Conservation (phyloP, 441 rosid species). For the Gossypium trilobum region DNA sequence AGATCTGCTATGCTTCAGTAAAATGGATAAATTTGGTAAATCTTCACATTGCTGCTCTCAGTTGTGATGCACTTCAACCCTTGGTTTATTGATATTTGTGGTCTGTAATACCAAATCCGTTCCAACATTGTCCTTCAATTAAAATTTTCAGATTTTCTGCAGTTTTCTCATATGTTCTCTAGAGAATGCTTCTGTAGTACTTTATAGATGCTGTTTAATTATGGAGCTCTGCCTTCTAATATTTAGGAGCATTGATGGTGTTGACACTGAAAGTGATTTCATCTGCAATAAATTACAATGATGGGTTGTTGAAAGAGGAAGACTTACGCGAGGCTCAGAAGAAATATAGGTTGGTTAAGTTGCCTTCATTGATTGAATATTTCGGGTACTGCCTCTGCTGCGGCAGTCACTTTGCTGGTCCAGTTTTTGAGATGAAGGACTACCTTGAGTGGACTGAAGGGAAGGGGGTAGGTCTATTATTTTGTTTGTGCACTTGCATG, state of each 20-base stretch:
- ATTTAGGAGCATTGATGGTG: constrained; percentile 87
- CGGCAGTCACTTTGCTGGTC: constrained; percentile 93
- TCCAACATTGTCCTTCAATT: constrained; percentile 5
- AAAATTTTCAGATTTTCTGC: neutral
- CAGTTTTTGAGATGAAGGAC: constrained; percentile 88
- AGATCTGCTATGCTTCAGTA: neutral
- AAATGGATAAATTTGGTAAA: neutral
- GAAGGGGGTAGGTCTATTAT: constrained; percentile 53
- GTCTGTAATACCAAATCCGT: neutral
- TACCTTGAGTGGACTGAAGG: constrained; percentile 85
- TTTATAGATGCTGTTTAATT: constrained; percentile 2
- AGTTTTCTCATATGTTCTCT: neutral
- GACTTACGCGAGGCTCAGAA: constrained; percentile 67
- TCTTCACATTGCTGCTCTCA: neutral
- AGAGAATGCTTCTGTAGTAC: neutral
- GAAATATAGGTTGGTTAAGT: constrained; percentile 46
- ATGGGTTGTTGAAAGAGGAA: constrained; percentile 77
- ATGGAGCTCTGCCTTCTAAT: constrained; percentile 7
- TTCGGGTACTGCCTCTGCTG: constrained; percentile 88
- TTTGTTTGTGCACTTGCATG: constrained; percentile 9
- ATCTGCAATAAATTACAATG: constrained; percentile 77
- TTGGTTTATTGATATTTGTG: neutral
- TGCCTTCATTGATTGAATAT: constrained; percentile 78
- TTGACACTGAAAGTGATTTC: constrained; percentile 89
- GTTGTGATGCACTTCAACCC: neutral